Percentiles rank a stretch among this genome's conserved stretches.
phyloP scores from a whole-genome alignment of 306 rosid species.

The Begonia masoniana region DNA sequence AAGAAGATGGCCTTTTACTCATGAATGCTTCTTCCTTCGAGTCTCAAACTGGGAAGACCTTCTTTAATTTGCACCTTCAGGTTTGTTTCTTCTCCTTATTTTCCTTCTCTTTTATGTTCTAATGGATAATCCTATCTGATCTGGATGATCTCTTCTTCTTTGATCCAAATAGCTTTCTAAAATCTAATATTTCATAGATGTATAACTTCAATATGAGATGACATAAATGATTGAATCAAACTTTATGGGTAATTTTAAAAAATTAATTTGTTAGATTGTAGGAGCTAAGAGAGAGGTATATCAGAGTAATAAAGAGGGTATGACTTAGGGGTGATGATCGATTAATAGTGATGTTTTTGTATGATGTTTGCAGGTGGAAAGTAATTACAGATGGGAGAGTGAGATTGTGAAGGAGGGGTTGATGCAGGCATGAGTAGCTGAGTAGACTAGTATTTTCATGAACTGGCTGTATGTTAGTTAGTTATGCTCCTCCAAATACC shows the following conservation, averaged over 20 bases:
- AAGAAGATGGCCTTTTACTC: conserved; percentile 27
- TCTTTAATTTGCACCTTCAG: conserved; percentile 42
- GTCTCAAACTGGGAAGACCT: conserved; percentile 33
- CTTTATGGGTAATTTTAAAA: no score
- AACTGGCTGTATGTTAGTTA: no score
- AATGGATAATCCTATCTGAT: not conserved
- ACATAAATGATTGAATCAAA: not conserved
- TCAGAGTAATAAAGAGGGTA: not conserved
- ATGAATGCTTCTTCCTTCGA: conserved; percentile 47
- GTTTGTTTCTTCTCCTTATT: conserved; percentile 5
- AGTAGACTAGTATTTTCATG: no score
- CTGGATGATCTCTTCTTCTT: not conserved
- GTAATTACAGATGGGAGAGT: not conserved
- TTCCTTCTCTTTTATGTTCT: not conserved
- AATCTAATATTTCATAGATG: not conserved
- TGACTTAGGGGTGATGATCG: not conserved
- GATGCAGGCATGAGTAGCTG: no score
- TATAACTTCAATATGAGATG: not conserved
- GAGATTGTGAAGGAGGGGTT: not conserved
- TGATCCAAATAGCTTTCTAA: not conserved
- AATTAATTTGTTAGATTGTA: no score
- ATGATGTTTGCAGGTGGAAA: not conserved
- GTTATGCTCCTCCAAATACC: no score
- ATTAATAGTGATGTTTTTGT: not conserved
- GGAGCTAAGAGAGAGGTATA: no score